These are phyloP conservation scores for Ambrosia artemisiifolia DNA, from an alignment of 129 eudicot species.

Conservation along the genomic window DNA sequence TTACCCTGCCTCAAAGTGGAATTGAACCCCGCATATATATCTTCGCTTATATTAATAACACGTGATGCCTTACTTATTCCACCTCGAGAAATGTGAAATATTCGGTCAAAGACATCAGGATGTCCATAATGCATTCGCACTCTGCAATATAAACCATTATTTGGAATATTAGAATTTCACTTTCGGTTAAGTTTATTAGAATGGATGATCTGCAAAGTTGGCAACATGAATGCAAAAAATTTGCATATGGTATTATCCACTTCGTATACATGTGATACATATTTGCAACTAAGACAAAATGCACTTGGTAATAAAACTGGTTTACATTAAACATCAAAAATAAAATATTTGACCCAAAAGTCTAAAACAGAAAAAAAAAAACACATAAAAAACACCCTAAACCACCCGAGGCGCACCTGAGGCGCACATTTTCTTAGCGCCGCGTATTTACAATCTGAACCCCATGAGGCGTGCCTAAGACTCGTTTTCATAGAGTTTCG, in stretches of 20 bases:
- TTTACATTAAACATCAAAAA: slow-evolving; percentile 7
- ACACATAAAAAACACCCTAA: no score
- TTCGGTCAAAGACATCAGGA: slow-evolving; percentile 95
- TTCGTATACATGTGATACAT: not conserved
- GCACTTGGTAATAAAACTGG: not conserved
- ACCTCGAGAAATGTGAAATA: slow-evolving; percentile 93
- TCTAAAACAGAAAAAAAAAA: no score
- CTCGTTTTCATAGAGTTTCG: no score
- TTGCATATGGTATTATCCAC: not conserved
- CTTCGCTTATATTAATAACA: slow-evolving; percentile 92
- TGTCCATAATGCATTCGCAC: slow-evolving; percentile 99
- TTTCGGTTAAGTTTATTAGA: not conserved
- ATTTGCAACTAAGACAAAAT: slow-evolving; percentile 9
- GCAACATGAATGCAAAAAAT: not conserved
- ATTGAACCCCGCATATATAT: slow-evolving; percentile 92
- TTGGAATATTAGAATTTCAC: not conserved
- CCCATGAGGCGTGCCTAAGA: no score
- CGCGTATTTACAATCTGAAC: no score
- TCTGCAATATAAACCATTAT: slow-evolving; percentile 47
- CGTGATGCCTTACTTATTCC: slow-evolving; percentile 99
- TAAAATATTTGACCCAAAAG: no score
- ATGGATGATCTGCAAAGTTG: not conserved
- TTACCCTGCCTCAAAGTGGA: slow-evolving; percentile 97
- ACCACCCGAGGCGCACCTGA: no score
- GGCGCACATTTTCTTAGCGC: no score